phyloP scores from a whole-genome alignment of 306 rosid genomes.

The Castanea mollissima region DNA sequence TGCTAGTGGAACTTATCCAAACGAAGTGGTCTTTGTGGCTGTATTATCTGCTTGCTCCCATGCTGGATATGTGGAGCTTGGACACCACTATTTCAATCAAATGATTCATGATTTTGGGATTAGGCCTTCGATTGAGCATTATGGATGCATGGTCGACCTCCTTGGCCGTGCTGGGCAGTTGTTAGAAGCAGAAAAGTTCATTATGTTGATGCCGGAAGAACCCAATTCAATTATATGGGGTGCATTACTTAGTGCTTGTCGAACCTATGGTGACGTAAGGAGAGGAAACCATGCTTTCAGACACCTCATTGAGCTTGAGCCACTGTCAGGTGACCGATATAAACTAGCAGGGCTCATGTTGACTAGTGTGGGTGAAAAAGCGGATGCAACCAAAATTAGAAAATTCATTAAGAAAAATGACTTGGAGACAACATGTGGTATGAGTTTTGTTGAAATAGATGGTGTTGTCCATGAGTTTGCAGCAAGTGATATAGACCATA shows the following conservation, averaged over 20 bases:
- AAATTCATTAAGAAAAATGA: constrained; percentile 29
- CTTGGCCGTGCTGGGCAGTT: constrained; percentile 47
- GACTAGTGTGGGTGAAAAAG: constrained; percentile 31
- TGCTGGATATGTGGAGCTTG: constrained; percentile 41
- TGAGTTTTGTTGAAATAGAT: constrained; percentile 39
- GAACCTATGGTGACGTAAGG: constrained; percentile 27
- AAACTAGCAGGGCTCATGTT: constrained; percentile 49
- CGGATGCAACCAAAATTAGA: constrained; percentile 20
- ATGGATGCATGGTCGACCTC: constrained; percentile 58
- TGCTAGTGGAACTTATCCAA: constrained; percentile 35
- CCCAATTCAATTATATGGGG: constrained; percentile 50
- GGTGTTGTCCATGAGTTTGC: constrained; percentile 36
- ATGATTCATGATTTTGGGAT: constrained; percentile 39
- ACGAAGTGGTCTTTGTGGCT: constrained; percentile 38
- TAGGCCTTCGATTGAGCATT: constrained; percentile 45
- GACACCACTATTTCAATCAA: constrained; percentile 29
- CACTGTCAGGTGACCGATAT: constrained; percentile 44
- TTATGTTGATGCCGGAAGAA: constrained; percentile 26
- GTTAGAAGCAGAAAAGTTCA: constrained; percentile 38
- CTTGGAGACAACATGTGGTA: constrained; percentile 37
- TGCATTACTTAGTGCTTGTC: constrained; percentile 39
- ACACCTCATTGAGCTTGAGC: constrained; percentile 34
- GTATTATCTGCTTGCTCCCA: constrained; percentile 46
- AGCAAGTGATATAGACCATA: constrained; percentile 29
- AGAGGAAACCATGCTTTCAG: constrained; percentile 44